Evolutionary conservation across 2,329 filamentous ascomycete genomes (phyloP), one percentile per base, ranked within the genome.

Genomic region (Fusarium goolgardi): DNA sequence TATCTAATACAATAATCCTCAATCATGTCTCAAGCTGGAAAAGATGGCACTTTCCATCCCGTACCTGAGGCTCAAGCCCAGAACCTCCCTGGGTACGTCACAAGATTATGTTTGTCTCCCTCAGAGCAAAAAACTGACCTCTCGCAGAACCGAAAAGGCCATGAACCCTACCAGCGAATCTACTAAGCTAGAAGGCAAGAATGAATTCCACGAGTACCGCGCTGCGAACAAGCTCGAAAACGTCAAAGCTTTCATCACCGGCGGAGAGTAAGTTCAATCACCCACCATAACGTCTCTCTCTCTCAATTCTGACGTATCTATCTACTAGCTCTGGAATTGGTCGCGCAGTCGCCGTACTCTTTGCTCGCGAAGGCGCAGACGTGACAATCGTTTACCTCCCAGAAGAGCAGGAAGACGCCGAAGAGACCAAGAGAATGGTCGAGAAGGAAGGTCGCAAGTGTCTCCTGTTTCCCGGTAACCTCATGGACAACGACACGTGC

Each of bases 351-450:
- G 85, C 85, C 0, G 79, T 87, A 1, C 75, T 88, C 3, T 86
- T 86, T 75, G 86, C 86, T 0, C 80, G 84, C 11, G 86, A 89
- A 71, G 86, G 86, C 3, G 84, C 86, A 16, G 82, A 88, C 65
- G 78, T 87, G 45, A 84, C 80, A 25, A 86, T 88, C 59, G 81
- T 83, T 18, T 85, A 87, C 66, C 80, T 87, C 2, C 83, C 83
- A 4, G 82, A 85, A 29, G 86, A 89, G 76, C 78, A 88, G 65
- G 73, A 80, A 21, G 86, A 88, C 56, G 86, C 86, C 1, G 76
- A 87, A 51, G 80, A 82, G 10, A 88, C 85, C 3, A 84, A 85
- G 69, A 77, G 77, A 34, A 71, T 83, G 67, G 82, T 89, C 1
- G 83, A 88, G 67, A 79, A 81, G 39, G 83, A 85, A 57, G 82